These are phyloP conservation scores for Gentiana macrophylla DNA, from an alignment of 257 asterid genomes.

Conservation along the genomic window DNA sequence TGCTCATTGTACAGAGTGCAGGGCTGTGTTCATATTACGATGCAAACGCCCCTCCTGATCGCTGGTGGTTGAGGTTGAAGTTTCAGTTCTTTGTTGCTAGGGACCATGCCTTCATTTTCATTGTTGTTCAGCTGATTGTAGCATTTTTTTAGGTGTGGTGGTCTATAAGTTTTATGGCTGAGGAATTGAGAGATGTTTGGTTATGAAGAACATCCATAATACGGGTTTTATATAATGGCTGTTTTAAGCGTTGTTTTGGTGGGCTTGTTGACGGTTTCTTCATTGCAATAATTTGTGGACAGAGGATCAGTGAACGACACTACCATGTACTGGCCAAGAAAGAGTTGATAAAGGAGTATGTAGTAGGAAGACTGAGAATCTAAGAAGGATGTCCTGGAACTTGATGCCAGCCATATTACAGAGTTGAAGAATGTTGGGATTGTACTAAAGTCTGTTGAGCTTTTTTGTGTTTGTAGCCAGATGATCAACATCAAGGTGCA, in stretches of 20 bases:
- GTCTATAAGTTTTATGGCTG: conserved; percentile 93
- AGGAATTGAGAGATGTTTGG: conserved; percentile 98
- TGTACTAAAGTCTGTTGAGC: conserved; percentile 33
- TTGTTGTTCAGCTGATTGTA: conserved; percentile 94
- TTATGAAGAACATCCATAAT: conserved; percentile 94
- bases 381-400: conserved; percentile 51
- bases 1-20: conserved; percentile 98
- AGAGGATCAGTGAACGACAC: conserved; percentile 94
- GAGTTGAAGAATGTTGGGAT: conserved; percentile 92
- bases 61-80: conserved; percentile 99
- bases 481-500: too few relatives aligned
- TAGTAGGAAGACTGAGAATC: conserved; percentile 88
- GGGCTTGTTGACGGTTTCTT: conserved; percentile 95
- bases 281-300: conserved; percentile 95
- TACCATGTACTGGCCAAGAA: conserved; percentile 97
- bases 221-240: conserved; percentile 97
- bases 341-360: conserved; percentile 91
- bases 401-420: conserved; percentile 70
- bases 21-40: conserved; percentile 90
- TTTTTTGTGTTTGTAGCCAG: too few relatives aligned
- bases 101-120: conserved; percentile 86
- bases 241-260: conserved; percentile 91
- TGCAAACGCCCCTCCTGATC: conserved; percentile 94
- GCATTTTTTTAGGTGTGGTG: conserved; percentile 89
- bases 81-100: conserved; percentile 96